Percentiles rank a stretch among this genome's conserved stretches.
Conservation (phyloP, 1,284 basidiomycete species). For the Leccinum pachyderme region DNA sequence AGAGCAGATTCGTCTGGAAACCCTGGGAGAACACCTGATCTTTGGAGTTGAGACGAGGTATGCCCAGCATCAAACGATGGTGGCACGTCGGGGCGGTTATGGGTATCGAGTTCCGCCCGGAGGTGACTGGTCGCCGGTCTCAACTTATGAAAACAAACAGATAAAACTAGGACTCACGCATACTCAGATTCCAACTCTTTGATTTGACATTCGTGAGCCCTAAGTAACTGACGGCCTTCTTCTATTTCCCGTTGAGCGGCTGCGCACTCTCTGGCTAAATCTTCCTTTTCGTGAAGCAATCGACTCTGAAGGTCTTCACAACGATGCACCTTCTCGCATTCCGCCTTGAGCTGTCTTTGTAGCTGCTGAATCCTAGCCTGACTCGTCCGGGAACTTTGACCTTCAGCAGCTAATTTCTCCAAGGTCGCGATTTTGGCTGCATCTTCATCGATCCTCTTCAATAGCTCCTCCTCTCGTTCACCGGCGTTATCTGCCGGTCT, state of each 20-base stretch:
- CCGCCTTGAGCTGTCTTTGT: conserved; percentile 43
- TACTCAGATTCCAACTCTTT: conserved; percentile 21
- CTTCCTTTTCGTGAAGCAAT: conserved; percentile 34
- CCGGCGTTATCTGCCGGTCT: conserved; percentile 38
- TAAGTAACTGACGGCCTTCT: conserved; percentile 11
- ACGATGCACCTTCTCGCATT: conserved; percentile 40
- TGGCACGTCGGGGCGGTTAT: neutral
- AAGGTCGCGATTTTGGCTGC: conserved; percentile 56
- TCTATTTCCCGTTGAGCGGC: conserved; percentile 15
- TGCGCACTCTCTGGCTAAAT: conserved; percentile 14
- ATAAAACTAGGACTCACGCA: conserved; percentile 18
- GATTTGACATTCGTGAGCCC: conserved; percentile 21
- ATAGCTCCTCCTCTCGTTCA: conserved; percentile 51
- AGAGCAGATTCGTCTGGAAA: conserved; percentile 36
- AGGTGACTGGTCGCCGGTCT: conserved; percentile 20
- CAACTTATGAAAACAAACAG: neutral
- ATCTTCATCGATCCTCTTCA: conserved; percentile 64
- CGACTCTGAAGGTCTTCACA: conserved; percentile 33
- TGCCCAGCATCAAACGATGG: conserved; percentile 1
- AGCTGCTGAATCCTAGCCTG: conserved; percentile 41
- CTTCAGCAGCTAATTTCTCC: conserved; percentile 43
- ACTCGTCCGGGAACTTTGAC: conserved; percentile 35
- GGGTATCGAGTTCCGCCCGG: conserved; percentile 18
- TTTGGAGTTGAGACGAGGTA: conserved; percentile 1
- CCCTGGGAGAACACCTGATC: neutral